These are phyloP conservation scores for Camelina neglecta DNA, from an alignment of 345 rosid species.

Conservation along the genomic window DNA sequence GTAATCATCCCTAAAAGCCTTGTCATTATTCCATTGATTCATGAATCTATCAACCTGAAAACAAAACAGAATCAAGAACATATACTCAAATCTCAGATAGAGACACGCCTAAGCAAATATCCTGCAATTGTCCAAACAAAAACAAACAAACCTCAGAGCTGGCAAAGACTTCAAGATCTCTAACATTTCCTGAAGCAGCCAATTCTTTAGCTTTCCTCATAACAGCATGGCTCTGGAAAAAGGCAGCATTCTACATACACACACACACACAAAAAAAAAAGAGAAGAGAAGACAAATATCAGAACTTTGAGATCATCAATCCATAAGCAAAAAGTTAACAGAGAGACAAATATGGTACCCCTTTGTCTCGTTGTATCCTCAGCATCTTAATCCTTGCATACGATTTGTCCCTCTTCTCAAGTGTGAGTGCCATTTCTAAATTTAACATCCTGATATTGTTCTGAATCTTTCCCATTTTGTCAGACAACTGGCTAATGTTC, in stretches of 20 bases:
- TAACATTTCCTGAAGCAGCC: constrained; percentile 59
- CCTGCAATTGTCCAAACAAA: background rate
- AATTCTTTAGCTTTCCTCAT: constrained; percentile 59
- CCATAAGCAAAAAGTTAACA: constrained; percentile 1
- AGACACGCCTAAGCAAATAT: background rate
- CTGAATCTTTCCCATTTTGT: constrained; percentile 53
- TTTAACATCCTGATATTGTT: constrained; percentile 53
- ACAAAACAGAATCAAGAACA: constrained; percentile 23
- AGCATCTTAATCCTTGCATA: constrained; percentile 56
- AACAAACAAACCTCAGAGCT: constrained; percentile 59
- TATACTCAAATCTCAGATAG: constrained; percentile 30
- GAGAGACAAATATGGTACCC: constrained; percentile 48
- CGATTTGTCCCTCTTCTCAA: constrained; percentile 62
- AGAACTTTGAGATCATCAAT: constrained; percentile 5
- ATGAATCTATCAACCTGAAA: constrained; percentile 74
- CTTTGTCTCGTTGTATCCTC: constrained; percentile 68
- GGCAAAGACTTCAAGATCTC: constrained; percentile 60
- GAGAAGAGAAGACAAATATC: background rate
- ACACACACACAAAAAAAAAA: background rate
- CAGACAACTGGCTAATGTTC: constrained; percentile 54
- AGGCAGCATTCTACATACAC: constrained; percentile 56
- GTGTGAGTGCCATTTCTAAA: constrained; percentile 50
- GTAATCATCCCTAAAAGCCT: constrained; percentile 84
- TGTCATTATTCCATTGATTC: constrained; percentile 65
- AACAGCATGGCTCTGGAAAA: constrained; percentile 50